A percentile compares a stretch with the other conserved stretches of the same genome.
phyloP scores from a whole-genome alignment of 2,329 filamentous ascomycete genomes.

The Ophiostoma sp. region DNA sequence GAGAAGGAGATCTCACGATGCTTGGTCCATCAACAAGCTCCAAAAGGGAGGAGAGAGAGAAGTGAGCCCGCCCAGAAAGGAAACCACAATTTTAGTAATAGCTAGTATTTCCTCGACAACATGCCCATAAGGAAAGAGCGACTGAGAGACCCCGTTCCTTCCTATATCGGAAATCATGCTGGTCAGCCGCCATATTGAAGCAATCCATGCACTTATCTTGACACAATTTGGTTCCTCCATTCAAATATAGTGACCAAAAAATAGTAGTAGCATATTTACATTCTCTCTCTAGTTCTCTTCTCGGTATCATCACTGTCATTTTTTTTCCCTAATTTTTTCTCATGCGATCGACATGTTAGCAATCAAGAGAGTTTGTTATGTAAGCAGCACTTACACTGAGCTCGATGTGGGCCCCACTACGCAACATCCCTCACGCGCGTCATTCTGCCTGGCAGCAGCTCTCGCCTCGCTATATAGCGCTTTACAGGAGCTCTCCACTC shows the following conservation, averaged over 20 bases:
- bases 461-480: not conserved
- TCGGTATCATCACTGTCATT: too few species aligned
- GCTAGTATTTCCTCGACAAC: not conserved
- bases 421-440: constrained; percentile 20
- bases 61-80: not conserved
- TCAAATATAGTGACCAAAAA: too few species aligned
- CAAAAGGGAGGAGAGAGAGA: not conserved
- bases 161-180: not conserved
- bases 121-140: not conserved
- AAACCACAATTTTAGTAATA: not conserved
- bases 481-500: constrained; percentile 8
- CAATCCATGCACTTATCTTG: too few species aligned
- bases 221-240: too few species aligned
- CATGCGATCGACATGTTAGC: not conserved
- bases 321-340: too few species aligned
- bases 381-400: constrained; percentile 11
- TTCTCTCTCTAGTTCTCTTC: too few species aligned
- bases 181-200: too few species aligned
- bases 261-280: too few species aligned
- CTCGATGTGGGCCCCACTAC: not conserved
- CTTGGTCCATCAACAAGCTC: not conserved
- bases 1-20: not conserved
- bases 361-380: not conserved
- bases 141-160: not conserved
- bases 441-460: constrained; percentile 24